These are phyloP conservation scores for Trichosporon ovoides DNA, from an alignment of 1,284 basidiomycete species.

Conservation along the genomic window DNA sequence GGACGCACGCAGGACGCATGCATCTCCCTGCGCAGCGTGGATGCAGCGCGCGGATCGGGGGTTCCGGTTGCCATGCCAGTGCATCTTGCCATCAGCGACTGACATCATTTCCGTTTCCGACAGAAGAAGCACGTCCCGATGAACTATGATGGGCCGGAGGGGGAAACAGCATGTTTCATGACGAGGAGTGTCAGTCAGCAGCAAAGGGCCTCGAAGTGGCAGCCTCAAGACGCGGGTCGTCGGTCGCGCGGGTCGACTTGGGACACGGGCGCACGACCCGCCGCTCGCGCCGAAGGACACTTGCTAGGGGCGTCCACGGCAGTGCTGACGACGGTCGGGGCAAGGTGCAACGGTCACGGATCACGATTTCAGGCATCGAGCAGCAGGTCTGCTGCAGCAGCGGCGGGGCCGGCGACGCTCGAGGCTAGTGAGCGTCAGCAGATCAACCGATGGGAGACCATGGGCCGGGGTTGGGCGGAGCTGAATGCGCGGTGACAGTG, in stretches of 20 bases:
- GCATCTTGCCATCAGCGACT: background rate
- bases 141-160: background rate
- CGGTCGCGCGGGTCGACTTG: background rate
- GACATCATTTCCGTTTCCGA: background rate
- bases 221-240: too few relatives aligned
- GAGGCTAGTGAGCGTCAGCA: too few relatives aligned
- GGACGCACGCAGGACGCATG: background rate
- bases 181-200: too few relatives aligned
- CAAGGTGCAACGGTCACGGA: too few relatives aligned
- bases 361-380: background rate
- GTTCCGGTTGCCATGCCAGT: background rate
- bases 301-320: background rate
- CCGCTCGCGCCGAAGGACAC: background rate
- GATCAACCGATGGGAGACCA: too few relatives aligned
- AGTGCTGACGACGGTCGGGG: background rate
- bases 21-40: background rate
- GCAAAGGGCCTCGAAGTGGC: too few relatives aligned
- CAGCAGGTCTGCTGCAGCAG: background rate
- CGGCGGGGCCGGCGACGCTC: too few relatives aligned
- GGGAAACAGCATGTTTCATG: background rate
- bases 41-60: background rate
- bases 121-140: background rate
- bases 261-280: background rate
- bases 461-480: too few relatives aligned
- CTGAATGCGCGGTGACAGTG: too few relatives aligned